Base-by-base conservation (phyloP, 2,329 filamentous ascomycete species). In the Alternaria alternata region DNA sequence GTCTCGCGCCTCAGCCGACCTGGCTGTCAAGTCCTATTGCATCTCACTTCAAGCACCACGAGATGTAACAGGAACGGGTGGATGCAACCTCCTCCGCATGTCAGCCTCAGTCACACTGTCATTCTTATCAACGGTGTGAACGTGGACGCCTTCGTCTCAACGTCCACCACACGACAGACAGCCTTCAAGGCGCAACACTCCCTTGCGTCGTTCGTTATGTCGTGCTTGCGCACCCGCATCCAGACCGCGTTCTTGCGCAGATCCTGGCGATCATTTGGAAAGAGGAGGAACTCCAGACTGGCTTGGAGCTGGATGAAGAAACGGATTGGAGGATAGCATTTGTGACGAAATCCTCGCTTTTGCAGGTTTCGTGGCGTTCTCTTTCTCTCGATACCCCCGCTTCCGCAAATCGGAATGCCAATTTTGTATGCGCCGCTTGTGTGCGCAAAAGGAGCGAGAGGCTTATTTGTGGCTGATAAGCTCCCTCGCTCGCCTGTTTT, bases 401-500 rank as follows among this genome's bases (percentile, higher is more conserved):
- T 64, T 49, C 65, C 64, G 64, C 62, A 38, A 51, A 63, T 66
- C 55, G 63, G 64, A 68, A 53, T 43, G 51, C 62, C 59, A 61
- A 63, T 59, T 62, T 66, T 69, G 66, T 64, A 68, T 65, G 65
- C 65, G 61, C 56, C 56, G 62, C 58, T 60, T 57, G 68, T 66
- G 43, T 55, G 52, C 43, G 52, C 60, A 58, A 59, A 68, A 67
- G 60, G 65, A 66, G 67, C 62, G 61, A 66, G 61, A 64, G 62
- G 64, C 66, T 66, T 62, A 53, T 58, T 44, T 67, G 73, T 70
- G 71, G 72, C 70, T 67, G 46, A 63, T 59, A 54, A 28, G 46
- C 20, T 12, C 18, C 11, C 20, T 49, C 20, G 24, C 34, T 56
- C 54, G 44, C 67, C 66, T 66, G 57, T 70, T 59, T 71, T 72